phyloP scores from a whole-genome alignment of 495 filamentous ascomycete species.

The Pseudomonodictys pantanalensis region DNA sequence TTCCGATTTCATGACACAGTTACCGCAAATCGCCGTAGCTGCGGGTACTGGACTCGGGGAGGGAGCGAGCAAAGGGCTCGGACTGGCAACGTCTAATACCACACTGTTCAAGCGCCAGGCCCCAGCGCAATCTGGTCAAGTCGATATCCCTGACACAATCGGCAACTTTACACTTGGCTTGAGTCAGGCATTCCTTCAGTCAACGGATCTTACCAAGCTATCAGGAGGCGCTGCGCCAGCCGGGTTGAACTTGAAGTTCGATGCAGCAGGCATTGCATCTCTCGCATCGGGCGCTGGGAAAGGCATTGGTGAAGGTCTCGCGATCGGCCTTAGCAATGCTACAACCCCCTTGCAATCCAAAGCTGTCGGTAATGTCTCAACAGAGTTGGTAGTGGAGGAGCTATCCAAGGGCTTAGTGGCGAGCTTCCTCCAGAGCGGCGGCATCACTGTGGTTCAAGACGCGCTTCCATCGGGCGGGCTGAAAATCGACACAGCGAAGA shows the following conservation, averaged over 20 bases:
- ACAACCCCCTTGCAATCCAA: too few species aligned
- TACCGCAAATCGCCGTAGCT: constrained; percentile 8
- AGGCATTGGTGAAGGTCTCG: constrained; percentile 10
- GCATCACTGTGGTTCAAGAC: not conserved
- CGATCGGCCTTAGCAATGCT: constrained; percentile 5
- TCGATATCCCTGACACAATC: constrained; percentile 1
- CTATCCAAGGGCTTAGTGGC: constrained; percentile 7
- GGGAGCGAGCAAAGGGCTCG: constrained; percentile 12
- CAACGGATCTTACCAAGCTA: constrained; percentile 6
- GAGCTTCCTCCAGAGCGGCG: constrained; percentile 10
- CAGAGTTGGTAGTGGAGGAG: constrained; percentile 4
- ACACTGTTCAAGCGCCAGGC: not conserved
- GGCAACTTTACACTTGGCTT: constrained; percentile 9
- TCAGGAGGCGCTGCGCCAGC: not conserved
- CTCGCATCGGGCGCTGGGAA: constrained; percentile 15
- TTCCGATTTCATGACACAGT: constrained; percentile 6
- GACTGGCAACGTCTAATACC: not conserved
- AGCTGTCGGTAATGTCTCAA: constrained; percentile 8
- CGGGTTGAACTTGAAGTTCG: not conserved
- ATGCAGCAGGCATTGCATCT: not conserved
- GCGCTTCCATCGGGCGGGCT: constrained; percentile 2
- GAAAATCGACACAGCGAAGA: not conserved
- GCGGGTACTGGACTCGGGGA: constrained; percentile 8
- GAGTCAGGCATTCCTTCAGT: constrained; percentile 8
- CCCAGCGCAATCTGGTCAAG: not conserved